Evolutionary conservation across 2,329 filamentous ascomycete species (phyloP), one percentile per base, ranked within the genome.

Genomic region (Lachnellula arida): DNA sequence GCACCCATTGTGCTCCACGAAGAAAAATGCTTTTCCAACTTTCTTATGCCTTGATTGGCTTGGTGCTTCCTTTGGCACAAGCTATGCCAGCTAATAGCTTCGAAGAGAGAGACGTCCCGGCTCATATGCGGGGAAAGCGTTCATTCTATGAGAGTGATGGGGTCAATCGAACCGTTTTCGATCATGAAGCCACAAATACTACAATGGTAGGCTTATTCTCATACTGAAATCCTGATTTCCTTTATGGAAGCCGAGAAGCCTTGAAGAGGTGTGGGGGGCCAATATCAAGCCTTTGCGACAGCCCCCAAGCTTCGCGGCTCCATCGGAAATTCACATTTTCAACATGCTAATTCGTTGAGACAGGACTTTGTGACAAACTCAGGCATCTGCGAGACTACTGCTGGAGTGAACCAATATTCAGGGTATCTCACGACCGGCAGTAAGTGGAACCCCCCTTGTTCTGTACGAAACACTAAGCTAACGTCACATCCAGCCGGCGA

Each of bases 291-390:
- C 11, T 4, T 12, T 32, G 28, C 9, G 28, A 12, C 28, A 32
- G 28, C 9, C 11, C 4, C 28, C 28, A 32, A 32, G 28, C 28
- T 32, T 32, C 28, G 2, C 9, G 28, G 28, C 9, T 32, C 28
- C 9, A 9, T 32, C 28, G 9, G 12, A 28, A 32, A 32, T 9
- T 32, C 28, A 11, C 2, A 32, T 32, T 11, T 11, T 4, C 9
- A 32, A 32, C 28, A 12, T 32, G 28, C 28, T 32, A 4, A 32
- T 32, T 12, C 9, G 9, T 32, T 32, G 28, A 8, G 9, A 32
- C 9, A 32, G 28, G 55, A 57, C 14, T 78, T 73, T 51, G 75
- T 79, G 17, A 74, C 71, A 25, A 77, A 80, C 60, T 78, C 57
- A 32, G 49, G 53, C 3, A 50, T 56, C 35, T 59, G 57, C 25